Conservation (phyloP, 805 yeast species). For the Candida krabiensis region DNA sequence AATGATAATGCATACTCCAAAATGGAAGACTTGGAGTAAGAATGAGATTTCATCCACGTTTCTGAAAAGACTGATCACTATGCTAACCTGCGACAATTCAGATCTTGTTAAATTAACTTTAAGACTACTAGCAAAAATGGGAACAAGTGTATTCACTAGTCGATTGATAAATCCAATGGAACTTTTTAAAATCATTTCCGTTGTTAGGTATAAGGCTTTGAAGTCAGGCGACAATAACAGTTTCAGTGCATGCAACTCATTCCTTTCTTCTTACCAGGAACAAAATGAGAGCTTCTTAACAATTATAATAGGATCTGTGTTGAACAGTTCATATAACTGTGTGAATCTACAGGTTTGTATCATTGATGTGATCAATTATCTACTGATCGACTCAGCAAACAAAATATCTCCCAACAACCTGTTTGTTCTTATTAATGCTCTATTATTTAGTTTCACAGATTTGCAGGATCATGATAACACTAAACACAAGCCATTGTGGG, state of each 20-base stretch:
- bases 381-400: slow-evolving; percentile 18
- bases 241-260: slow-evolving; percentile 13
- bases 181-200: slow-evolving; percentile 4
- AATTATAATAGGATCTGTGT: slow-evolving; percentile 14
- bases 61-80: slow-evolving; percentile 3
- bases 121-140: slow-evolving; percentile 6
- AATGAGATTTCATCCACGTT: slow-evolving; percentile 2
- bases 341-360: slow-evolving; percentile 8
- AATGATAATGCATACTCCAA: slow-evolving; percentile 4
- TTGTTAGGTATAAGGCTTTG: slow-evolving; percentile 6
- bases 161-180: slow-evolving; percentile 6
- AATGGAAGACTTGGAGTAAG: neutral
- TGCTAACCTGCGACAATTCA: slow-evolving; percentile 5
- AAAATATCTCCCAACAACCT: slow-evolving; percentile 12
- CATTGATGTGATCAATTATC: slow-evolving; percentile 24
- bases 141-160: slow-evolving; percentile 2
- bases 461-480: slow-evolving; percentile 9
- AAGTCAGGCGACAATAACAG: slow-evolving; percentile 4
- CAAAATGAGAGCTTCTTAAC: slow-evolving; percentile 10
- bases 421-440: slow-evolving; percentile 17
- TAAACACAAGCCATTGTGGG: slow-evolving; percentile 12
- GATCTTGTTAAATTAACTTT: slow-evolving; percentile 5
- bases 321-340: slow-evolving; percentile 5
- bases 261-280: slow-evolving; percentile 12
- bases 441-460: slow-evolving; percentile 11